Evolutionary conservation across 1,284 basidiomycete genomes (phyloP).

Genomic region (Coriolopsis trogii): DNA sequence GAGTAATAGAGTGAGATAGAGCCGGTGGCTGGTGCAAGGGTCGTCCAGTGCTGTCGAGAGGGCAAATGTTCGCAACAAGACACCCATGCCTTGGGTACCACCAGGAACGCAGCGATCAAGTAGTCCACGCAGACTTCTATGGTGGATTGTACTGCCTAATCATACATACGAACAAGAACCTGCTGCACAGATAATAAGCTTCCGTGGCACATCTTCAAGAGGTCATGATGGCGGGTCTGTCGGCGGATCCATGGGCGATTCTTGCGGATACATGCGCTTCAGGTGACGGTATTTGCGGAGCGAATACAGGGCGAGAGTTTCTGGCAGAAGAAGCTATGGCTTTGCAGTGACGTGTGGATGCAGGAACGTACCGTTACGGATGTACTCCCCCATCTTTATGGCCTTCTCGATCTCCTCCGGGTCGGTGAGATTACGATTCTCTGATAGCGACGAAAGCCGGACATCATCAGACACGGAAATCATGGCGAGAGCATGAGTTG

Average conservation of each 20-base stretch:
- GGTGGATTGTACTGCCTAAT: conserved; percentile 6
- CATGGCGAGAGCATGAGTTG: neutral
- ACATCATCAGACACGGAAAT: neutral
- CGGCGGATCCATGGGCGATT: conserved; percentile 19
- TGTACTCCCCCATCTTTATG: conserved; percentile 81
- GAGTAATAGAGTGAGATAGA: no score
- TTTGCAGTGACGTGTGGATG: neutral
- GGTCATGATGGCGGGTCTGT: neutral
- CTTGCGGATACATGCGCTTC: conserved; percentile 67
- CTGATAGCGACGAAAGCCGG: conserved; percentile 41
- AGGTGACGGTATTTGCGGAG: conserved; percentile 87
- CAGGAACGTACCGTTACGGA: conserved; percentile 77
- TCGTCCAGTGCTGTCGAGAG: no score
- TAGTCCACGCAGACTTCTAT: neutral
- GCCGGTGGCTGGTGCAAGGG: no score
- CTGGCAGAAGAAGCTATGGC: conserved; percentile 41
- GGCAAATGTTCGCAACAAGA: no score
- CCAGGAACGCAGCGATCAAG: no score
- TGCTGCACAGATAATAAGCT: neutral
- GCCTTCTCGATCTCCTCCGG: conserved; percentile 79
- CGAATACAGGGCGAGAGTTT: conserved; percentile 85
- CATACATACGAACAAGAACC: neutral
- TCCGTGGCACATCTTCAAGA: neutral
- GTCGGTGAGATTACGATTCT: conserved; percentile 72
- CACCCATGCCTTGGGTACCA: no score